A percentile compares a stretch with the other conserved stretches of the same genome.
Conservation (phyloP, 345 rosid genomes). For the Leavenworthia alabamica region DNA sequence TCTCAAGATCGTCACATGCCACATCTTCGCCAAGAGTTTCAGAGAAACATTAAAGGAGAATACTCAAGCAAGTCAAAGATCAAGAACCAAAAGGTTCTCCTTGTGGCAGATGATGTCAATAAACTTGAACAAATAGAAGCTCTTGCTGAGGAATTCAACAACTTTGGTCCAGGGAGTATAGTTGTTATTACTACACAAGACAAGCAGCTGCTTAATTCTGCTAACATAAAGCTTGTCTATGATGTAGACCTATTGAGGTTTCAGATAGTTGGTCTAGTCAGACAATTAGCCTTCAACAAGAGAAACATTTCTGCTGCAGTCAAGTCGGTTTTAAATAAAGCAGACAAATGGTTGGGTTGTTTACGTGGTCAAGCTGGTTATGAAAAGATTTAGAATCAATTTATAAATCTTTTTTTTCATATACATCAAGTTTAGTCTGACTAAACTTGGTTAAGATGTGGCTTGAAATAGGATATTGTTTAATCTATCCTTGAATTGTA, state of each 20-base stretch:
- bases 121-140: slow-evolving; percentile 14
- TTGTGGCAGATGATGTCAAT: slow-evolving; percentile 11
- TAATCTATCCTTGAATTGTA: not conserved
- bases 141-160: slow-evolving; percentile 15
- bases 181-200: slow-evolving; percentile 27
- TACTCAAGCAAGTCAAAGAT: not conserved
- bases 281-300: slow-evolving; percentile 12
- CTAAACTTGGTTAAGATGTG: not conserved
- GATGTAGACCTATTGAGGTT: slow-evolving; percentile 11
- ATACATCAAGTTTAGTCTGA: not conserved
- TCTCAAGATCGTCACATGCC: not conserved
- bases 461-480: not conserved
- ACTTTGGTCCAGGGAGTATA: slow-evolving; percentile 23
- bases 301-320: slow-evolving; percentile 3
- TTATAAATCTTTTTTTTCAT: not conserved
- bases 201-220: slow-evolving; percentile 4
- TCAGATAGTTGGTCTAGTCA: slow-evolving; percentile 1
- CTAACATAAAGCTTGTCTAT: not conserved
- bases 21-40: slow-evolving; percentile 12
- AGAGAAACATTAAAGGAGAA: not conserved
- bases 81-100: slow-evolving; percentile 20
- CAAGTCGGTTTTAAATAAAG: not conserved
- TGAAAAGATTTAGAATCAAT: not conserved
- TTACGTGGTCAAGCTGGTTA: not conserved
- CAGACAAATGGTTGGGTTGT: slow-evolving; percentile 2